phyloP scores from a whole-genome alignment of 352 stramenopile species.

The Pseudoperonospora humuli region DNA sequence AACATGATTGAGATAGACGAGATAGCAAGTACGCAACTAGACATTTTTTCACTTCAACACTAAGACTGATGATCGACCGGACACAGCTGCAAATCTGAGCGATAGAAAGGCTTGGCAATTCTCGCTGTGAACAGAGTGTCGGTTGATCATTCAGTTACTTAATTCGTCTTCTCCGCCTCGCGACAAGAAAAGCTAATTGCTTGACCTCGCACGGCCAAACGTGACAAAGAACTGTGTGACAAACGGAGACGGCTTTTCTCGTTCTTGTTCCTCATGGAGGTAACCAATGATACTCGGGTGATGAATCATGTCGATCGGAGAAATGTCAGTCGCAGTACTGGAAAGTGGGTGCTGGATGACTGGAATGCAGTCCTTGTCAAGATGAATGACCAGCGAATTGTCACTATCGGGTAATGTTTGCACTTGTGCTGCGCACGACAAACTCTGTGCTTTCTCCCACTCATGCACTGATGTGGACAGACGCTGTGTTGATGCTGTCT shows the following conservation, averaged over 20 bases:
- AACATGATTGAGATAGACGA: too few relatives aligned
- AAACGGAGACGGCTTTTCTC: background rate
- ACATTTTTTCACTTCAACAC: too few relatives aligned
- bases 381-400: background rate
- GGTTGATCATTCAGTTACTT: too few relatives aligned
- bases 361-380: background rate
- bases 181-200: background rate
- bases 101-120: too few relatives aligned
- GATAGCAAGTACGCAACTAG: too few relatives aligned
- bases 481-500: background rate
- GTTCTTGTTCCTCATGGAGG: background rate
- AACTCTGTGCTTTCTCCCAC: background rate
- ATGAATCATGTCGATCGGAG: background rate
- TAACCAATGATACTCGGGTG: background rate
- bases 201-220: background rate
- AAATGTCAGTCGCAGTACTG: background rate
- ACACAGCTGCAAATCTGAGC: too few relatives aligned
- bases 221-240: background rate
- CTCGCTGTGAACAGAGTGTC: too few relatives aligned
- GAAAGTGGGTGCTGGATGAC: background rate
- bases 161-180: too few relatives aligned
- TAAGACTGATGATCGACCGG: too few relatives aligned
- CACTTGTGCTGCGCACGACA: background rate
- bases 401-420: background rate
- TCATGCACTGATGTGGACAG: background rate